Evolutionary conservation across 2,329 filamentous ascomycete species (phyloP).

Genomic region (Fusarium incarnatum): DNA sequence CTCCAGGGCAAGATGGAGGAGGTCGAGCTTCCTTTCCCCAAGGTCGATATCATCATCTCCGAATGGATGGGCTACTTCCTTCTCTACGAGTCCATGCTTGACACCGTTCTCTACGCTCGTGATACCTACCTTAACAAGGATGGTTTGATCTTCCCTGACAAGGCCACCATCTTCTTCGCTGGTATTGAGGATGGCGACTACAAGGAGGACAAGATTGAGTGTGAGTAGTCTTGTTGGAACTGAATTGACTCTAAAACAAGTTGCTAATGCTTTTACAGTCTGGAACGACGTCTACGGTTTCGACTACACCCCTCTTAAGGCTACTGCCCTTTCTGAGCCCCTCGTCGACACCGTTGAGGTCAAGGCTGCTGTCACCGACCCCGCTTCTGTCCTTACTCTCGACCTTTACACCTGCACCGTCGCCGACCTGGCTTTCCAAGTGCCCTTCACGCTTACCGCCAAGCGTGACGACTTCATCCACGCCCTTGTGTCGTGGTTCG

Average conservation of each 20-base stretch:
- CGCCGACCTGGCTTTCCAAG: constrained; percentile 84
- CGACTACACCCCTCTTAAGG: constrained; percentile 93
- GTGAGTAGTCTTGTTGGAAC: constrained; percentile 67
- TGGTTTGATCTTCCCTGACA: constrained; percentile 97
- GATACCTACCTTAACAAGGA: constrained; percentile 89
- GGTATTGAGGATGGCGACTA: constrained; percentile 99
- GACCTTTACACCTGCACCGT: constrained; percentile 92
- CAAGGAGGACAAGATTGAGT: constrained; percentile 99
- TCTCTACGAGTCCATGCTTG: constrained; percentile 98
- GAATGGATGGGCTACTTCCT: constrained; percentile 99
- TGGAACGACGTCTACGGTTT: constrained; percentile 99
- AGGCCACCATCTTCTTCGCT: constrained; percentile 96
- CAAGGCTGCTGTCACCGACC: constrained; percentile 96
- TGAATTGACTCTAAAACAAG: neutral
- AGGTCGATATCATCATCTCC: constrained; percentile 99
- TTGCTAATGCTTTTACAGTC: constrained; percentile 65
- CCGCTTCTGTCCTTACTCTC: constrained; percentile 83
- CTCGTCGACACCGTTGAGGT: constrained; percentile 98
- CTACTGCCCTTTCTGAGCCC: constrained; percentile 92
- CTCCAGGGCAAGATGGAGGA: constrained; percentile 99
- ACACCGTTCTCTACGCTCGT: constrained; percentile 96
- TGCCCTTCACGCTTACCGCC: constrained; percentile 79
- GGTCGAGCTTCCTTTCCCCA: constrained; percentile 89
- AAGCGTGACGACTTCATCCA: constrained; percentile 96
- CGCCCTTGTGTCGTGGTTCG: constrained; percentile 97